Percentiles rank a stretch among this genome's conserved stretches.
Conservation (phyloP, 495 filamentous ascomycete genomes). For the Cetradonia linearis region DNA sequence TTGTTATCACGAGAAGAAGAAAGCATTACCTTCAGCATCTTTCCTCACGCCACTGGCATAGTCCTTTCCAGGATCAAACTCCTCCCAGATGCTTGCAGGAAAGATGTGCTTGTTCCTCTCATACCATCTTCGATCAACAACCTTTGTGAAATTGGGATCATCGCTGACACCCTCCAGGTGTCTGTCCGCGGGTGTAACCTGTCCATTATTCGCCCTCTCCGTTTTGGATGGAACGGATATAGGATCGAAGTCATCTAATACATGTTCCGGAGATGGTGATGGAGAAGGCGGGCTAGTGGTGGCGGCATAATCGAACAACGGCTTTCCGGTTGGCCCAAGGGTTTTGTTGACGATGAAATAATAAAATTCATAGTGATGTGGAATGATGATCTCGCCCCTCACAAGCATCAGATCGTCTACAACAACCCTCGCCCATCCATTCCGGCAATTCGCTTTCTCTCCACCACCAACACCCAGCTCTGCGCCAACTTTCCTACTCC, state of each 20-base stretch:
- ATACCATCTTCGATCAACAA: constrained; percentile 94
- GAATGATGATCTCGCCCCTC: constrained; percentile 82
- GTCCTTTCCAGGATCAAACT: constrained; percentile 83
- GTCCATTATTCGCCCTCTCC: constrained; percentile 26
- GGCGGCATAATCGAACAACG: constrained; percentile 71
- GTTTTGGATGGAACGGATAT: constrained; percentile 37
- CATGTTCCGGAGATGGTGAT: constrained; percentile 14
- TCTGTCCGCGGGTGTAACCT: constrained; percentile 6
- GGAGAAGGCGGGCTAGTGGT: constrained; percentile 27
- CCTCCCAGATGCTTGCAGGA: constrained; percentile 89
- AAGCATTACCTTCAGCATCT: constrained; percentile 80
- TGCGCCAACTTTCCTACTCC: constrained; percentile 79
- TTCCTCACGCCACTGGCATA: constrained; percentile 71
- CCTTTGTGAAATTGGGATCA: constrained; percentile 79
- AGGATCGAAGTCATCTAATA: constrained; percentile 32
- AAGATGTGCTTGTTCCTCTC: constrained; percentile 96
- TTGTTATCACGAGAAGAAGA: constrained; percentile 58
- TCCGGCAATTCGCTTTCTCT: constrained; percentile 47
- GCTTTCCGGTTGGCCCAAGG: constrained; percentile 55
- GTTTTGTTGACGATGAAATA: constrained; percentile 89
- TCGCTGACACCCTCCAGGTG: constrained; percentile 68
- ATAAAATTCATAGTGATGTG: constrained; percentile 95
- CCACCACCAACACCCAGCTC: constrained; percentile 61
- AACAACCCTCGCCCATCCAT: constrained; percentile 86
- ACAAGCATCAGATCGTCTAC: constrained; percentile 98